Conservation (phyloP, 345 rosid species). For the Lepidium sativum region DNA sequence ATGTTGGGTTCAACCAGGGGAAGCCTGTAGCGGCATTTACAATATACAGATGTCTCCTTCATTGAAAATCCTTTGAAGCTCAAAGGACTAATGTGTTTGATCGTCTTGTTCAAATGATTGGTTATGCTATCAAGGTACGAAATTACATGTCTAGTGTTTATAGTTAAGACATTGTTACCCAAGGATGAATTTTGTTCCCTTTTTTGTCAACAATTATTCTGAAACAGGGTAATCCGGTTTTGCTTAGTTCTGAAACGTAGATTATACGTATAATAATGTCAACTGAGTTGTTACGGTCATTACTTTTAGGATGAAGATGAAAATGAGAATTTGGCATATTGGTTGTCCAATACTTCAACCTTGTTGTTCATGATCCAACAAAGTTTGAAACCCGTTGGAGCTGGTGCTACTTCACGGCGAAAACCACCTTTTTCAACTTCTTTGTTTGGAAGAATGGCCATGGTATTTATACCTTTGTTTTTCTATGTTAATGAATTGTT, state of each 20-base stretch:
- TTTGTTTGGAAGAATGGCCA: slow-evolving; percentile 87
- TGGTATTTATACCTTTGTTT: slow-evolving; percentile 41
- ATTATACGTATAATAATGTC: neutral
- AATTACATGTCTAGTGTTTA: neutral
- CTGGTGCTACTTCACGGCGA: slow-evolving; percentile 45
- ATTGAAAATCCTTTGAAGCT: slow-evolving; percentile 98
- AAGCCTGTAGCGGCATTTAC: slow-evolving; percentile 93
- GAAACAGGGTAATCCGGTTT: neutral
- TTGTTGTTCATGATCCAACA: slow-evolving; percentile 82
- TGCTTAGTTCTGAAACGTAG: slow-evolving; percentile 1
- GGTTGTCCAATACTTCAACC: slow-evolving; percentile 86
- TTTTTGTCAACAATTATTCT: neutral
- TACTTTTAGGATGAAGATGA: slow-evolving; percentile 65
- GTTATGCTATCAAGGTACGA: slow-evolving; percentile 86
- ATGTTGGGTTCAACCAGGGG: slow-evolving; percentile 79
- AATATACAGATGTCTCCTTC: slow-evolving; percentile 84
- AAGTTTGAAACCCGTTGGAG: slow-evolving; percentile 63
- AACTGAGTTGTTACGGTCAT: slow-evolving; percentile 2
- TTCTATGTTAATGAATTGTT: neutral
- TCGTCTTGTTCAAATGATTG: slow-evolving; percentile 96
- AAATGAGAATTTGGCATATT: slow-evolving; percentile 92
- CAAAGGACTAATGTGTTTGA: slow-evolving; percentile 91
- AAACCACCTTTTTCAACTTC: slow-evolving; percentile 74
- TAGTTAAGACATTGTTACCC: neutral
- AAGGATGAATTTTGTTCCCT: neutral